These are phyloP conservation scores for Isabelozyma heimii DNA, from an alignment of 805 yeast genomes.

Conservation along the genomic window DNA sequence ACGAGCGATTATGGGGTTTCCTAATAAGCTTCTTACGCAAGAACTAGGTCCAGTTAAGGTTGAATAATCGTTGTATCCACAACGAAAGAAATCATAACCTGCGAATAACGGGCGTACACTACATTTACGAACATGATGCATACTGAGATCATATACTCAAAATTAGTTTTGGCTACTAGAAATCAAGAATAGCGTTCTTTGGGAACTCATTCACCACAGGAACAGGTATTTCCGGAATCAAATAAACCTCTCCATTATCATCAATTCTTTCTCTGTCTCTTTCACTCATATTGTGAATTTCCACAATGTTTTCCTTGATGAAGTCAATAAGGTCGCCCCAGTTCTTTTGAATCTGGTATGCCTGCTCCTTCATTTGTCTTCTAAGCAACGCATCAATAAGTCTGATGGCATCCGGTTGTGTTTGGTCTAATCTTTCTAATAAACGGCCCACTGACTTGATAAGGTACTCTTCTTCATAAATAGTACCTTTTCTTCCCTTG, in stretches of 20 bases:
- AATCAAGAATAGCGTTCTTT: conserved; percentile 55
- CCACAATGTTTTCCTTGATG: conserved; percentile 60
- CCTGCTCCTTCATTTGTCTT: conserved; percentile 72
- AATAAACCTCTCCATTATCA: conserved; percentile 82
- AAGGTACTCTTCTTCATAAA: conserved; percentile 94
- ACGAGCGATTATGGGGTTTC: conserved; percentile 38
- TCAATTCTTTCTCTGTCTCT: conserved; percentile 85
- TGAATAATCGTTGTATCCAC: no score
- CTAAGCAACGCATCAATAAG: conserved; percentile 76
- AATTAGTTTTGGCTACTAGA: conserved; percentile 22
- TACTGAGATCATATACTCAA: not conserved
- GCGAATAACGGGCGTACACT: no score
- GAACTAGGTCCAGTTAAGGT: conserved; percentile 16
- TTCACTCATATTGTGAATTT: conserved; percentile 79
- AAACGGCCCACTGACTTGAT: conserved; percentile 85
- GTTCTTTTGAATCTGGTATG: conserved; percentile 70
- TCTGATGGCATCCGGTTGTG: conserved; percentile 69
- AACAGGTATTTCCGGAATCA: conserved; percentile 70
- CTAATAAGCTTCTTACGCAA: conserved; percentile 22
- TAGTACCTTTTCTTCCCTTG: conserved; percentile 95
- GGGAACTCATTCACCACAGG: conserved; percentile 69
- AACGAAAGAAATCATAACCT: no score
- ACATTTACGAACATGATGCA: no score
- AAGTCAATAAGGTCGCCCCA: conserved; percentile 56
- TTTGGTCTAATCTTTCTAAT: conserved; percentile 73